These are phyloP conservation scores for Astraeus odoratus DNA, from an alignment of 768 basidiomycete genomes.

Conservation along the genomic window DNA sequence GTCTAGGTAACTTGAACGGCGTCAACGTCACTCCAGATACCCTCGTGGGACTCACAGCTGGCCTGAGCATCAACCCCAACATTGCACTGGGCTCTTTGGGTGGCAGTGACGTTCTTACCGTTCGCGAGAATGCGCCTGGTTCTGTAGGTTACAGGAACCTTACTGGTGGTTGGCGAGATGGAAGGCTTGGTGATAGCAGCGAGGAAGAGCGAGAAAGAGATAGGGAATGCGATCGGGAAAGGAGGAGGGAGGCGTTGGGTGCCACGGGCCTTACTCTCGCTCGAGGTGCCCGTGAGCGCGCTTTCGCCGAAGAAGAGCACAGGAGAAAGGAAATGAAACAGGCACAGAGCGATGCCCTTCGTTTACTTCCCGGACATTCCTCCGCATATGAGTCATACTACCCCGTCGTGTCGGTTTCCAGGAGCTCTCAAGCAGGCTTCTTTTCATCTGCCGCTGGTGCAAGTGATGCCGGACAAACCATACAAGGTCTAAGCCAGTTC, in stretches of 20 bases:
- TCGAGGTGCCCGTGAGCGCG: conserved; percentile 57
- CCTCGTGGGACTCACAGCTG: conserved; percentile 21
- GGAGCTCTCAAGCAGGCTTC: conserved; percentile 19
- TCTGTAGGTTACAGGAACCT: conserved; percentile 39
- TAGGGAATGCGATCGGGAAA: conserved; percentile 37
- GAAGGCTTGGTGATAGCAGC: conserved; percentile 24
- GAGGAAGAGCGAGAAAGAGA: conserved; percentile 39
- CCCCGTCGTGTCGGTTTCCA: conserved; percentile 36
- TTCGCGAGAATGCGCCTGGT: conserved; percentile 42
- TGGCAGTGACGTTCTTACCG: conserved; percentile 24
- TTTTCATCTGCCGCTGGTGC: conserved; percentile 12
- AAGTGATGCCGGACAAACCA: conserved; percentile 11
- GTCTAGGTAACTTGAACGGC: conserved; percentile 20
- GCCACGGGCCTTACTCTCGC: conserved; percentile 34
- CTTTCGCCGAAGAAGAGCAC: conserved; percentile 51
- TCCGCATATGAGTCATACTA: conserved; percentile 77
- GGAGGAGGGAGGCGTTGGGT: conserved; percentile 34
- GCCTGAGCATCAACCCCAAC: conserved; percentile 23
- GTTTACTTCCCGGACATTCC: conserved; percentile 34
- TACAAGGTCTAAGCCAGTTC: conserved; percentile 13
- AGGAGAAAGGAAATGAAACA: conserved; percentile 48
- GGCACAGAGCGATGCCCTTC: conserved; percentile 29
- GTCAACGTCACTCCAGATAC: conserved; percentile 24
- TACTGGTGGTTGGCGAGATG: conserved; percentile 29
- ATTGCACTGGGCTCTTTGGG: conserved; percentile 20